These are phyloP conservation scores for Fusarium virguliforme DNA, from an alignment of 2,329 filamentous ascomycete species.

Conservation along the genomic window DNA sequence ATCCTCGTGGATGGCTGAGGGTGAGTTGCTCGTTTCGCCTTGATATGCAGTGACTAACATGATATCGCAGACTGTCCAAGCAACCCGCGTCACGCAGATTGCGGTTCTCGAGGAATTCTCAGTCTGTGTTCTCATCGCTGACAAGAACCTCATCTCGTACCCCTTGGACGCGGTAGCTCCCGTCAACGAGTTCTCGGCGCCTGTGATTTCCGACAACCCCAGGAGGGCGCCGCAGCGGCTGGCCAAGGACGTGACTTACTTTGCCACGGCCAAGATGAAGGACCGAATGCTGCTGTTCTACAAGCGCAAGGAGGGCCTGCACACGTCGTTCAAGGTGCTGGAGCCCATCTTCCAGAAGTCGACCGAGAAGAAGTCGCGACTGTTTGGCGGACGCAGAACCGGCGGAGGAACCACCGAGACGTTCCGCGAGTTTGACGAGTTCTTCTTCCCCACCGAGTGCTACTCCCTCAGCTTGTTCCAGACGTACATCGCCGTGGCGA, in stretches of 20 bases:
- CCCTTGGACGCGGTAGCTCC: constrained; percentile 88
- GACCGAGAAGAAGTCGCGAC: constrained; percentile 83
- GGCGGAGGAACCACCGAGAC: constrained; percentile 87
- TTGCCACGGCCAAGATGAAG: constrained; percentile 97
- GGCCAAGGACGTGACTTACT: constrained; percentile 95
- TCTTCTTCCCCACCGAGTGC: constrained; percentile 97
- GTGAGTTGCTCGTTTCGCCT: constrained; percentile 67
- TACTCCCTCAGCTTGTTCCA: constrained; percentile 97
- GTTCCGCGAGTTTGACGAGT: constrained; percentile 98
- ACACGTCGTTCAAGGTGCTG: constrained; percentile 96
- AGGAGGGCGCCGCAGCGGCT: constrained; percentile 93
- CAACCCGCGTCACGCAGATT: constrained; percentile 87
- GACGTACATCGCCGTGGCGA: constrained; percentile 91
- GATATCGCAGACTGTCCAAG: constrained; percentile 77
- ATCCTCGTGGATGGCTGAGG: constrained; percentile 91
- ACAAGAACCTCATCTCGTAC: constrained; percentile 92
- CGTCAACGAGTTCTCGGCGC: constrained; percentile 73
- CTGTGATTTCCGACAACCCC: constrained; percentile 76
- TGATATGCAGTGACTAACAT: constrained; percentile 38
- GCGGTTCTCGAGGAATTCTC: constrained; percentile 97
- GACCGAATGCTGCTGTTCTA: constrained; percentile 95
- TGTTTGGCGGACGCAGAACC: constrained; percentile 72
- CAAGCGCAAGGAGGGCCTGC: constrained; percentile 93
- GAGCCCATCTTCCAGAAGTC: constrained; percentile 97
- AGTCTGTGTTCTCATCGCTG: constrained; percentile 90